Percentiles rank a stretch among this genome's conserved stretches.
Evolutionary conservation across 148 eudicot genomes (phyloP).

Genomic region (Persicaria maculosa): DNA sequence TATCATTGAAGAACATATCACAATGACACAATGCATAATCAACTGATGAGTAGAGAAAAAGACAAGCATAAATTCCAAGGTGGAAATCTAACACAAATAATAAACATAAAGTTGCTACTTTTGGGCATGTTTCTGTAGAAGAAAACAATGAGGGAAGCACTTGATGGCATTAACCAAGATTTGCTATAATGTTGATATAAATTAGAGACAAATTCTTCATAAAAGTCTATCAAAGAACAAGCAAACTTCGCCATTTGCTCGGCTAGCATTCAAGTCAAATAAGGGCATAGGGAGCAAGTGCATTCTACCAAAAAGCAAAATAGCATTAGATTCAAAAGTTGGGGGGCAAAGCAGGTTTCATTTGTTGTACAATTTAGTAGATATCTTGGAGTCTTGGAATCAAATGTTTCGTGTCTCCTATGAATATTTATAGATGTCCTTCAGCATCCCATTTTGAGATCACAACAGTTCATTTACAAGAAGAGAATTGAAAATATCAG

Average conservation of each 20-base stretch:
- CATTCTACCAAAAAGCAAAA: background rate
- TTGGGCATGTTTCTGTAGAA: background rate
- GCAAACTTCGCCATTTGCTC: background rate
- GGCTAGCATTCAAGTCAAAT: background rate
- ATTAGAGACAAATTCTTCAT: background rate
- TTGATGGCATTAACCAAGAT: background rate
- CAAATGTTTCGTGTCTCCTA: background rate
- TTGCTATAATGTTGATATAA: background rate
- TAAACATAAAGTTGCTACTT: background rate
- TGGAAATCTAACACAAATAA: background rate
- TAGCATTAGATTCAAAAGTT: background rate
- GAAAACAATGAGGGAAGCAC: too few relatives aligned
- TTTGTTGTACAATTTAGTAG: background rate
- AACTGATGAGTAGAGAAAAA: background rate
- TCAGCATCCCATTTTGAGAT: background rate
- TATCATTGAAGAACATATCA: background rate
- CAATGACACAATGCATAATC: background rate
- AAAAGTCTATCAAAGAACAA: background rate
- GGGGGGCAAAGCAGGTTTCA: background rate
- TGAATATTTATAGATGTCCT: background rate
- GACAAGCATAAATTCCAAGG: background rate
- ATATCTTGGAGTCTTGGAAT: background rate
- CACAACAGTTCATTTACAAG: background rate
- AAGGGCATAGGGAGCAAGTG: background rate
- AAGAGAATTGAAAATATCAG: background rate